Evolutionary conservation across 2,329 filamentous ascomycete species (phyloP).

Genomic region (Pseudocercospora fuligena): DNA sequence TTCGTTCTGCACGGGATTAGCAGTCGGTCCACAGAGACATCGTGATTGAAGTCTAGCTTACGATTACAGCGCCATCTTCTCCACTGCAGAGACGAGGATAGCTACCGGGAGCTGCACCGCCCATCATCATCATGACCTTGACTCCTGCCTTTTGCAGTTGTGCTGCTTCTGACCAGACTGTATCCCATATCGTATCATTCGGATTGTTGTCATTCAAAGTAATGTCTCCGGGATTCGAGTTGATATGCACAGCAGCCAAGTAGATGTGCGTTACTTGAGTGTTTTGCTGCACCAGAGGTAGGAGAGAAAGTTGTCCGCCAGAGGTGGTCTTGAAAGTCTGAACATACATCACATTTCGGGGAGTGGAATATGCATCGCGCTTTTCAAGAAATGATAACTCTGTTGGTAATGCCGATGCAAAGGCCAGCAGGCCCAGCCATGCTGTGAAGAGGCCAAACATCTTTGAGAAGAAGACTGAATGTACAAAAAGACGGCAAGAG

Average conservation of each 20-base stretch:
- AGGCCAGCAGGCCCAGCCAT: slow-evolving; percentile 22
- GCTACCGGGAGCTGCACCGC: slow-evolving; percentile 37
- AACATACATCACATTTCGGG: slow-evolving; percentile 34
- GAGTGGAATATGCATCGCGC: slow-evolving; percentile 26
- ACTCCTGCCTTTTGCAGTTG: slow-evolving; percentile 35
- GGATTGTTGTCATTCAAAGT: slow-evolving; percentile 37
- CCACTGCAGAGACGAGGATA: slow-evolving; percentile 36
- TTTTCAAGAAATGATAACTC: slow-evolving; percentile 17
- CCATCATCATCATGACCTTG: slow-evolving; percentile 41
- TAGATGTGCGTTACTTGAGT: slow-evolving; percentile 38
- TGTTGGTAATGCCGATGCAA: slow-evolving; percentile 15
- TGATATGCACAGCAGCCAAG: slow-evolving; percentile 38
- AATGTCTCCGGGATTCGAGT: slow-evolving; percentile 33
- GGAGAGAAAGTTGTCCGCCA: slow-evolving; percentile 33
- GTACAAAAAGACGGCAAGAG: background rate
- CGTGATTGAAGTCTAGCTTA: background rate
- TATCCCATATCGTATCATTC: slow-evolving; percentile 29
- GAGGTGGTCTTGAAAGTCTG: slow-evolving; percentile 35
- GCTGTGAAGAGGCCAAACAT: slow-evolving; percentile 20
- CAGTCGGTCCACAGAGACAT: slow-evolving; percentile 3
- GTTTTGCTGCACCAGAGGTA: slow-evolving; percentile 34
- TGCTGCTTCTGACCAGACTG: slow-evolving; percentile 35
- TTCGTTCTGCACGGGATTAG: slow-evolving; percentile 23
- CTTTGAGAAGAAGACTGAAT: background rate
- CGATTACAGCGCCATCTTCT: slow-evolving; percentile 24